phyloP scores from a whole-genome alignment of 306 rosid species.

The Pterocarpus macrocarpus region DNA sequence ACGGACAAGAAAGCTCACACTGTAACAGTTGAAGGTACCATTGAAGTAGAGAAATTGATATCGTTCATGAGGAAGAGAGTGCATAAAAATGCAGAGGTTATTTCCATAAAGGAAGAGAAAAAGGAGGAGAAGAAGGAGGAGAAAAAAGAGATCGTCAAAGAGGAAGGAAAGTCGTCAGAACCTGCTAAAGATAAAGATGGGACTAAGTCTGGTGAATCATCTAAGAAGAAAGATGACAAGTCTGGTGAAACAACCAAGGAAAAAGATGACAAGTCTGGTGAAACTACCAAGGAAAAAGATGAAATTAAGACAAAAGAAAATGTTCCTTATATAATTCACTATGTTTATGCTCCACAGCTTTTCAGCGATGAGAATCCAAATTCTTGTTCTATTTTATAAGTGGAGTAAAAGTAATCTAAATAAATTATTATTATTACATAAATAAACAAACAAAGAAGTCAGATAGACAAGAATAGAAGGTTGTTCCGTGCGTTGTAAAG shows the following conservation, averaged over 20 bases:
- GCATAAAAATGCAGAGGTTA: constrained; percentile 70
- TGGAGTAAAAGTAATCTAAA: background rate
- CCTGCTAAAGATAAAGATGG: constrained; percentile 34
- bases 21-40: constrained; percentile 73
- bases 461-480: too few species aligned
- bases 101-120: constrained; percentile 54
- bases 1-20: constrained; percentile 70
- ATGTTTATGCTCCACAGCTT: constrained; percentile 74
- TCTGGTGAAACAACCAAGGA: constrained; percentile 24
- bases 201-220: background rate
- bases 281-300: constrained; percentile 51
- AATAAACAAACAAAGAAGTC: background rate
- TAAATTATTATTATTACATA: background rate
- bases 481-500: background rate
- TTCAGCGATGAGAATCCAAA: constrained; percentile 93
- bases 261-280: constrained; percentile 40
- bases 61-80: constrained; percentile 65
- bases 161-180: constrained; percentile 41
- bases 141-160: constrained; percentile 42
- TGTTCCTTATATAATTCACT: constrained; percentile 81
- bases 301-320: constrained; percentile 62
- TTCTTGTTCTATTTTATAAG: constrained; percentile 66
- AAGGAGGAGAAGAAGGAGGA: constrained; percentile 49
- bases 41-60: constrained; percentile 67
- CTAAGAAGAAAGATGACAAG: constrained; percentile 23